Conservation (phyloP, 2,329 filamentous ascomycete species). For the Rosellinia necatrix region DNA sequence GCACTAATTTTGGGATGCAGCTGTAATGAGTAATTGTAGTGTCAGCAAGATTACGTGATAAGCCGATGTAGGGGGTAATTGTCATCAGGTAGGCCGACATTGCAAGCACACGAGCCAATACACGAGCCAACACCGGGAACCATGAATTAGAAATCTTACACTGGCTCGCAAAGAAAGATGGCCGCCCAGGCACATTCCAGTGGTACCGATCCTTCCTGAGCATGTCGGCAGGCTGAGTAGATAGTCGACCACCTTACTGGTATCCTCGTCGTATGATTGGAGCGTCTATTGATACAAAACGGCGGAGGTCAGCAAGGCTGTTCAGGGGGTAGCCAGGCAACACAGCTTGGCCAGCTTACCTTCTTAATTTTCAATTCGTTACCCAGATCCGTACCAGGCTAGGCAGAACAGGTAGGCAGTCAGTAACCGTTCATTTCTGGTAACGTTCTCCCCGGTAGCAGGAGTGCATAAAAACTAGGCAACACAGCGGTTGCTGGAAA, state of each 20-base stretch:
- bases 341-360: constrained; percentile 46
- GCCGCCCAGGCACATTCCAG: constrained; percentile 92
- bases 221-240: constrained; percentile 76
- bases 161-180: constrained; percentile 72
- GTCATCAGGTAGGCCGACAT: neutral
- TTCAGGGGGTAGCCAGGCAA: constrained; percentile 7
- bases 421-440: no score
- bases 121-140: neutral
- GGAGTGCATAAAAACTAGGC: neutral
- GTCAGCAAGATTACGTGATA: constrained; percentile 10
- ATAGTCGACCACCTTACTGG: constrained; percentile 68
- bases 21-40: constrained; percentile 32
- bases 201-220: constrained; percentile 77
- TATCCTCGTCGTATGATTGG: constrained; percentile 83
- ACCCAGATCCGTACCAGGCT: constrained; percentile 80
- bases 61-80: neutral
- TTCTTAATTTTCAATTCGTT: constrained; percentile 87
- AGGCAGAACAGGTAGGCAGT: neutral
- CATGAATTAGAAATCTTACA: constrained; percentile 44
- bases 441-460: no score
- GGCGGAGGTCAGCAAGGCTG: neutral
- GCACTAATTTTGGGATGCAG: constrained; percentile 78
- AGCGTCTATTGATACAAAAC: constrained; percentile 62
- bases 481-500: neutral
- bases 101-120: neutral